phyloP scores from a whole-genome alignment of 495 filamentous ascomycete species.

The Tuber umbilicatum region DNA sequence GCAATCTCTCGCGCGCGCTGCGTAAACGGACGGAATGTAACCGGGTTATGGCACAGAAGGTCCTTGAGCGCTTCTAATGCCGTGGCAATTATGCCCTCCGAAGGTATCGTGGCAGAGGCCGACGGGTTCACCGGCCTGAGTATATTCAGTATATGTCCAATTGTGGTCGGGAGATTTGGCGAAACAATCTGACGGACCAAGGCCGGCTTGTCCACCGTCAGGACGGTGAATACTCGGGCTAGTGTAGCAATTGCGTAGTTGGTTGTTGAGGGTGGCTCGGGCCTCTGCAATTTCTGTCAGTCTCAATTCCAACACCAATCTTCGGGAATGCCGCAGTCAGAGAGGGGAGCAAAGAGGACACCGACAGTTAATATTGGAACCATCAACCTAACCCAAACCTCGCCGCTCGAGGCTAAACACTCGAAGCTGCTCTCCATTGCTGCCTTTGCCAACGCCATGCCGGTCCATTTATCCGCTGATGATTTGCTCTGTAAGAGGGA shows the following conservation, averaged over 20 bases:
- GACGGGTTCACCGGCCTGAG: not conserved
- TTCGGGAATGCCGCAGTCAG: not conserved
- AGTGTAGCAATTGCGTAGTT: constrained; percentile 29
- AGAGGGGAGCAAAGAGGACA: constrained; percentile 1
- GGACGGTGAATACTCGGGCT: constrained; percentile 26
- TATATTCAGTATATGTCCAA: constrained; percentile 28
- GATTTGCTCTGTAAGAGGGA: constrained; percentile 36
- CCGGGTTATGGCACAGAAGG: constrained; percentile 30
- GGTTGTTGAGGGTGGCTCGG: constrained; percentile 32
- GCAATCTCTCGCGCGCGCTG: constrained; percentile 20
- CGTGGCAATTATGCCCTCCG: constrained; percentile 9
- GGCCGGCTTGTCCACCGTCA: constrained; percentile 33
- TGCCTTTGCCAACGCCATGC: constrained; percentile 33
- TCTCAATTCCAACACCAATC: not conserved
- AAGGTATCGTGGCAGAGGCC: not conserved
- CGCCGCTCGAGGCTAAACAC: constrained; percentile 29
- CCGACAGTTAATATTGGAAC: constrained; percentile 36
- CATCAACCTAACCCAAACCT: constrained; percentile 32
- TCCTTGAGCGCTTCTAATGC: constrained; percentile 34
- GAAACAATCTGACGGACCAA: constrained; percentile 37
- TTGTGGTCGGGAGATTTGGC: constrained; percentile 34
- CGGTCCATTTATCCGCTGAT: constrained; percentile 30
- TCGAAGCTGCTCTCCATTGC: constrained; percentile 36
- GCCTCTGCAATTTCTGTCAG: constrained; percentile 25
- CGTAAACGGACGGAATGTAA: constrained; percentile 38